Percentiles rank a stretch among this genome's conserved stretches.
These are phyloP conservation scores for Fraxinus nigra DNA, from an alignment of 305 asterid genomes.

Conservation along the genomic window DNA sequence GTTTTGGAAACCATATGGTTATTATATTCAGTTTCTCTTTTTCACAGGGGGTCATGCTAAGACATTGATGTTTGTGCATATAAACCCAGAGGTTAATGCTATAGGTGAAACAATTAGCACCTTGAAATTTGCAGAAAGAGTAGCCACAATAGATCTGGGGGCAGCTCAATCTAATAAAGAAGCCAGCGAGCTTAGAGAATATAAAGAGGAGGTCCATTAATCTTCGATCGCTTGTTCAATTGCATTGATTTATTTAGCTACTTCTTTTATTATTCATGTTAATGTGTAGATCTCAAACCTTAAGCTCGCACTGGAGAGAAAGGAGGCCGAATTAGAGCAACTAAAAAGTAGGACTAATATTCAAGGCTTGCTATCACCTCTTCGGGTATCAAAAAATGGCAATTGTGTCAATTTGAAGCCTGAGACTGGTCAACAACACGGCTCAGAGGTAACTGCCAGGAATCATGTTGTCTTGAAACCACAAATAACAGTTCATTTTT, in stretches of 20 bases:
- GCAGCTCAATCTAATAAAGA: constrained; percentile 83
- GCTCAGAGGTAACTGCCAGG: constrained; percentile 53
- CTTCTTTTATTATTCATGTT: constrained; percentile 19
- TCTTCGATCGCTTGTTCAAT: constrained; percentile 18
- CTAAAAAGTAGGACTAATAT: constrained; percentile 47
- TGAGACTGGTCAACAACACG: constrained; percentile 47
- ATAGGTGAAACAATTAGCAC: constrained; percentile 89
- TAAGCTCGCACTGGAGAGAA: constrained; percentile 70
- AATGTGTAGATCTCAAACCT: constrained; percentile 70
- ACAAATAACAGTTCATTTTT: not conserved
- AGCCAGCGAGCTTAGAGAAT: constrained; percentile 67
- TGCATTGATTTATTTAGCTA: constrained; percentile 19
- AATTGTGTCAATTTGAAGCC: constrained; percentile 45
- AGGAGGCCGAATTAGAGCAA: constrained; percentile 80
- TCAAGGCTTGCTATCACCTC: constrained; percentile 67
- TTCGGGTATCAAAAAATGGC: constrained; percentile 50
- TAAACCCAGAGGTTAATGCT: constrained; percentile 76
- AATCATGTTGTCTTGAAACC: constrained; percentile 1
- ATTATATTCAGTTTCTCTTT: constrained; percentile 13
- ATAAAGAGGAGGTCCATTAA: constrained; percentile 71
- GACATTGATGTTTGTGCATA: constrained; percentile 91
- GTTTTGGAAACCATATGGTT: not conserved
- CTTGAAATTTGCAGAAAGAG: constrained; percentile 89
- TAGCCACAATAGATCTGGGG: constrained; percentile 80
- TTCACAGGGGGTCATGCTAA: constrained; percentile 84